Percentiles rank a stretch among this genome's conserved stretches.
phyloP scores from a whole-genome alignment of 192 early-diverging fungal genomes.

The Backusella tuberculispora region DNA sequence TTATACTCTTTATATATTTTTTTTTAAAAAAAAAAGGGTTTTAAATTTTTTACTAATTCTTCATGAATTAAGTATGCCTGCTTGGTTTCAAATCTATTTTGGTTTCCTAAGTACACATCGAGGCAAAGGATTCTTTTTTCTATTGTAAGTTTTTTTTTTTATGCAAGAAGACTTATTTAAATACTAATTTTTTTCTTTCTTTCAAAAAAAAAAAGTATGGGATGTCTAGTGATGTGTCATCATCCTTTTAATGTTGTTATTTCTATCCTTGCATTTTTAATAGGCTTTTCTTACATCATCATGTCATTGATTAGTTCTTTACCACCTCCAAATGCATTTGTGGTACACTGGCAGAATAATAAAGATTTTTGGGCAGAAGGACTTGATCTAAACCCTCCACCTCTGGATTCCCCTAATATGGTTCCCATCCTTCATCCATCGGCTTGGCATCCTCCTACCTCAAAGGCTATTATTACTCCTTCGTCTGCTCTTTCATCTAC shows the following conservation, averaged over 20 bases:
- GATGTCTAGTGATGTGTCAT: constrained; percentile 33
- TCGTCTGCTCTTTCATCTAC: neutral
- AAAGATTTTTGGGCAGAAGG: constrained; percentile 26
- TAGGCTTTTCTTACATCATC: constrained; percentile 30
- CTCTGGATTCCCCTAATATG: neutral
- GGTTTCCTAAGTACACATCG: constrained; percentile 26
- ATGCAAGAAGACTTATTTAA: neutral
- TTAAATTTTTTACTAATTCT: constrained; percentile 14
- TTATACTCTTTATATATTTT: neutral
- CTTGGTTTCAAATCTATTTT: constrained; percentile 15
- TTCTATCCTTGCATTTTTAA: constrained; percentile 24
- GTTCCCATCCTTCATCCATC: constrained; percentile 9
- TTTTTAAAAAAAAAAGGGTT: neutral
- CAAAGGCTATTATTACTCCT: neutral
- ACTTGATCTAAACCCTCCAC: constrained; percentile 8
- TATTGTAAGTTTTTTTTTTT: constrained; percentile 19
- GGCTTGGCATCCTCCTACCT: constrained; percentile 9
- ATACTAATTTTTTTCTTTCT: neutral
- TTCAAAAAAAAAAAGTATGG: constrained; percentile 16
- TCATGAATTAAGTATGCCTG: constrained; percentile 25
- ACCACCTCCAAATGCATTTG: constrained; percentile 8
- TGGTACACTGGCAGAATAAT: constrained; percentile 6
- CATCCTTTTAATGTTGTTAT: constrained; percentile 30
- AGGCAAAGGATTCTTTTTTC: constrained; percentile 26
- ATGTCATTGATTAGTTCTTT: constrained; percentile 22